Evolutionary conservation across 2,329 filamentous ascomycete species (phyloP).

Genomic region (Thielaviopsis populi): DNA sequence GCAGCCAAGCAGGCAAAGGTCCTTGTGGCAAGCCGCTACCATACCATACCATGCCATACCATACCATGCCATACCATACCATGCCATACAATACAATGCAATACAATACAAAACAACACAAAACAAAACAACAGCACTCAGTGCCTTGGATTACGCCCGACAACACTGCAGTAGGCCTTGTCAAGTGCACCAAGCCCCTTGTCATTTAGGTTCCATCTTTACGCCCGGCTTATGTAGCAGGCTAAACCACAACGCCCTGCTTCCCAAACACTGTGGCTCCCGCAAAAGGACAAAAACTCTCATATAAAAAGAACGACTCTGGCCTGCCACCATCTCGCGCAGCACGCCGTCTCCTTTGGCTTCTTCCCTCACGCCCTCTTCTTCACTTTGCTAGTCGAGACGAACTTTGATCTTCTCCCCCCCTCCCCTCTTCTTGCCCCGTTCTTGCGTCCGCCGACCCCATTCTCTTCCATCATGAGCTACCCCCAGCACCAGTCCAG

Average conservation of each 20-base stretch:
- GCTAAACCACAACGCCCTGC: no score
- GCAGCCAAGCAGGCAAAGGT: not conserved
- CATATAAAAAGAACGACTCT: not conserved
- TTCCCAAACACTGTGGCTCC: no score
- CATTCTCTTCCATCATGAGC: not conserved
- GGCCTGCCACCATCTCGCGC: not conserved
- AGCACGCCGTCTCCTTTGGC: no score
- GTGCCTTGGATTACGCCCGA: not conserved
- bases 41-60: no score
- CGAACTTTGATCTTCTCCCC: not conserved
- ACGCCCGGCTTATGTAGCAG: not conserved
- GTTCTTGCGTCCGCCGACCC: not conserved
- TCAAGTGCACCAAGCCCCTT: not conserved
- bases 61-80: no score
- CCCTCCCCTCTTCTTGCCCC: constrained; percentile 4
- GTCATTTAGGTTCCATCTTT: not conserved
- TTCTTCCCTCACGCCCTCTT: constrained; percentile 8
- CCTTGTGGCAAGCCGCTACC: not conserved
- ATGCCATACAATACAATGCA: no score
- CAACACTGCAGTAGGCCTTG: not conserved
- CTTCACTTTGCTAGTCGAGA: not conserved
- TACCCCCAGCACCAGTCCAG: constrained; percentile 16
- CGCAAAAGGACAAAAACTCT: not conserved
- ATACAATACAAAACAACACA: not conserved
- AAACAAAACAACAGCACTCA: not conserved